Base-by-base conservation (phyloP, 2,329 filamentous ascomycete species). In the Anthostomella pinea region DNA sequence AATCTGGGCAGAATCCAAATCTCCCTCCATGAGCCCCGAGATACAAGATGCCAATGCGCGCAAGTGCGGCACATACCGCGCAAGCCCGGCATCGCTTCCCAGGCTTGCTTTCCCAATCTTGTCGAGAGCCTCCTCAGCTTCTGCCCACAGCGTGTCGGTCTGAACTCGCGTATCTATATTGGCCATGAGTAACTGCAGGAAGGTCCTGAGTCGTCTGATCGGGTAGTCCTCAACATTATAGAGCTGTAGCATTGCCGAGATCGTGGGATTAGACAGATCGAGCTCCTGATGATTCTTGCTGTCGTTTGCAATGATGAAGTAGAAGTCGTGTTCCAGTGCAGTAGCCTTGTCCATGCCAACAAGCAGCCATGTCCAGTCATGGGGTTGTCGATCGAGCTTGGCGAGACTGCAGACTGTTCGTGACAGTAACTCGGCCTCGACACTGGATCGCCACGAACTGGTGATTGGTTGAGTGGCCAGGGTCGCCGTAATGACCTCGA, bases 271-370 rank as follows among this genome's bases (percentile, higher is more conserved):
- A 5, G 69, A 62, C 11, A 73, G 56, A 7, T 63, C 63, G 16
- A 67, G 53, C 3, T 59, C 62, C 18, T 59, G 53, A 16, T 49
- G 42, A 5, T 54, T 57, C 6, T 57, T 59, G 3, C 55, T 51
- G 6, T 62, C 52, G 9, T 60, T 54, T 4, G 65, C 58, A 14
- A 67, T 55, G 29, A 70, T 67, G 25, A 75, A 67, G 32, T 76
- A 67, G 27, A 84, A 58, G 19, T 80, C 66, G 49, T 83, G 74
- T 45, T 85, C 79, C 13, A 84, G 63, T 2, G 78, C 73, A 3
- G 77, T 75, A 7, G 70, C 72, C 41, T 72, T 75, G 57, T 76
- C 75, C 5, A 57, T 45, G 28, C 71, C 75, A 1, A 68, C 60
- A 6, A 81, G 55, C 27, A 73, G 65, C 37, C 70, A 70, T 2